Evolutionary conservation across 208 protist genomes (phyloP).

Genomic region (Trypanosoma conorhini): DNA sequence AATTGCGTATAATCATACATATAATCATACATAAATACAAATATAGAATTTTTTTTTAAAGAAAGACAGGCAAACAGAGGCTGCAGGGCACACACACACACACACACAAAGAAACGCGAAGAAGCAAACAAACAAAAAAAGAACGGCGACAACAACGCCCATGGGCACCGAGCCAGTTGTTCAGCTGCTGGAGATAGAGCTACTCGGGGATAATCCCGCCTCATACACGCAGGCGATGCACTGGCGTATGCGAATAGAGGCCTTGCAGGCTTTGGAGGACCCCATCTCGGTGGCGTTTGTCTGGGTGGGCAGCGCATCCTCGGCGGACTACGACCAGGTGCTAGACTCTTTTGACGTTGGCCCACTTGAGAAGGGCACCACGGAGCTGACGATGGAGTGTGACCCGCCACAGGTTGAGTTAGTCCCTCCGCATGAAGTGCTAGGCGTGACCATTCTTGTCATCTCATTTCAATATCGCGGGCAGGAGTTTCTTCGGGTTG

Average conservation of each 20-base stretch:
- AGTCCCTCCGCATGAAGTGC: conserved; percentile 92
- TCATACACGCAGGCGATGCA: conserved; percentile 48
- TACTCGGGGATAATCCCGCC: conserved; percentile 78
- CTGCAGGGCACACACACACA: not conserved
- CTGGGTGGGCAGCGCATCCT: conserved; percentile 97
- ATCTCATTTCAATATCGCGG: conserved; percentile 95
- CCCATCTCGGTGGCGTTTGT: conserved; percentile 97
- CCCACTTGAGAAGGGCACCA: conserved; percentile 92
- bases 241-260: conserved; percentile 83
- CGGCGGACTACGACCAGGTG: conserved; percentile 94
- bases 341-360: conserved; percentile 97
- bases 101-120: no score
- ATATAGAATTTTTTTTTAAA: conserved; percentile 1
- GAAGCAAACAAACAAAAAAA: not conserved
- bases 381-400: conserved; percentile 95
- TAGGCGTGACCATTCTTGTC: conserved; percentile 97
- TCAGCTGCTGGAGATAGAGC: conserved; percentile 88
- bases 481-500: conserved; percentile 97
- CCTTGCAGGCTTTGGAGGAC: conserved; percentile 51
- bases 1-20: conserved; percentile 1
- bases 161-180: conserved; percentile 66
- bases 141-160: not conserved
- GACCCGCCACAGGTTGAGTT: conserved; percentile 89
- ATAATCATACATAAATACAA: conserved; percentile 4
- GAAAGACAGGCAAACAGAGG: not conserved